Evolutionary conservation across 768 basidiomycete species (phyloP).

Genomic region (Gloeopeniophorella convolvens): DNA sequence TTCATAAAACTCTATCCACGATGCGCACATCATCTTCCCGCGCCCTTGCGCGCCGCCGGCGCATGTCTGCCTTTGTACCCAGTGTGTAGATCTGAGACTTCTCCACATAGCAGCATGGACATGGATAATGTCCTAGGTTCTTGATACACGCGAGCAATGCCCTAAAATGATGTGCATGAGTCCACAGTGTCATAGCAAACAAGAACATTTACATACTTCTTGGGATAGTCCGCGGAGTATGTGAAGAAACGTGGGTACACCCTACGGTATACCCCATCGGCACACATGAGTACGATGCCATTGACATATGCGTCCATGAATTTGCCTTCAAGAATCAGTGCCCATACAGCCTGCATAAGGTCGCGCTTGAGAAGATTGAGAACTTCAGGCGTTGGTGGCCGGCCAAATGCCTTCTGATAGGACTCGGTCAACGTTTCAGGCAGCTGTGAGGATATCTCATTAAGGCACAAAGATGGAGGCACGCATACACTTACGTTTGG

Average conservation of each 20-base stretch:
- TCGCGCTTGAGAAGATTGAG: conserved; percentile 23
- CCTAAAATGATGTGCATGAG: background rate
- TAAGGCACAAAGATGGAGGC: background rate
- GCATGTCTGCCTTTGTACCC: too few species aligned
- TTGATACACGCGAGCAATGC: background rate
- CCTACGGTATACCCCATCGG: conserved; percentile 21
- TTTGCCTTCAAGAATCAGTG: conserved; percentile 16
- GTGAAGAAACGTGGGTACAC: conserved; percentile 24
- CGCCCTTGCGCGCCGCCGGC: too few species aligned
- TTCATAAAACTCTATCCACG: too few species aligned
- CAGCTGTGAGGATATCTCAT: conserved; percentile 7
- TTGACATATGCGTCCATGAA: conserved; percentile 24
- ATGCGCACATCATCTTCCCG: too few species aligned
- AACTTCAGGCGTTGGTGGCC: background rate
- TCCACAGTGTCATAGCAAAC: too few species aligned
- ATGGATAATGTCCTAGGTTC: too few species aligned
- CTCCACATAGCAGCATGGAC: too few species aligned
- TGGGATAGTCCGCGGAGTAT: conserved; percentile 24
- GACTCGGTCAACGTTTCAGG: conserved; percentile 17
- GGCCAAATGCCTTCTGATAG: background rate
- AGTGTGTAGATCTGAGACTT: too few species aligned
- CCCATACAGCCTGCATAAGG: conserved; percentile 23
- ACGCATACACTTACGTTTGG: background rate
- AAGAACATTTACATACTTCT: conserved; percentile 23
- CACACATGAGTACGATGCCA: conserved; percentile 21